Base-by-base conservation (phyloP, 257 asterid species). In the Paulownia fortunei region DNA sequence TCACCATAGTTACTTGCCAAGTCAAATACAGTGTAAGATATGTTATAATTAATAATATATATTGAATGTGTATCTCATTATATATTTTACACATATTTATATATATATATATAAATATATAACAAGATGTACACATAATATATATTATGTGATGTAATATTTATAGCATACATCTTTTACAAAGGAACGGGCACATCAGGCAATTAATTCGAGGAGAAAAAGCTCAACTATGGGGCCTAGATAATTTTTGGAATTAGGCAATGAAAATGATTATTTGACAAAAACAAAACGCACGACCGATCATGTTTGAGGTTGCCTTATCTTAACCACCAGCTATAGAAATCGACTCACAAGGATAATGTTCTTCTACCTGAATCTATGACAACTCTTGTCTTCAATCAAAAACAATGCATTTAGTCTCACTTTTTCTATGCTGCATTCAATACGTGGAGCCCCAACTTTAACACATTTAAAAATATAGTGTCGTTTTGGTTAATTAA, bases 261-360 rank as follows among this genome's bases (percentile, higher is more conserved):
- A 5, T 79, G 76, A 79, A 76, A 72, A 67, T 21, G 64, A 79
- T 75, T 55, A 66, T 27, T 56, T 80, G 76, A 80, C 59, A 58
- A 15, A 77, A 41, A 46, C 49, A 66, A 39, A 52, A 13, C 72
- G 60, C 78, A 67, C 62, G 77, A 79, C 73, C 76, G 78, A 63
- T 76, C 62, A 76, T 75, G 82, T 73, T 72, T 82, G 69, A 30
- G 79, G 23, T 65, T 56, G 75, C 69, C 78, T 71, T 75, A 81
- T 84, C 84, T 37, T 65, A 84, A 84, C 87, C 79, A 77, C 85
- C 77, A 65, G 16, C 73, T 34, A n/a, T n/a, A 58, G 58, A 80
- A 55, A 69, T 68, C 51, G 69, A 52, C 24, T 56, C 74, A 54
- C 77, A 27, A 27, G 51, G 75, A 81, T 78, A 78, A 65, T 63